phyloP scores from a whole-genome alignment of 495 filamentous ascomycete species.

The Tuber calosporum region DNA sequence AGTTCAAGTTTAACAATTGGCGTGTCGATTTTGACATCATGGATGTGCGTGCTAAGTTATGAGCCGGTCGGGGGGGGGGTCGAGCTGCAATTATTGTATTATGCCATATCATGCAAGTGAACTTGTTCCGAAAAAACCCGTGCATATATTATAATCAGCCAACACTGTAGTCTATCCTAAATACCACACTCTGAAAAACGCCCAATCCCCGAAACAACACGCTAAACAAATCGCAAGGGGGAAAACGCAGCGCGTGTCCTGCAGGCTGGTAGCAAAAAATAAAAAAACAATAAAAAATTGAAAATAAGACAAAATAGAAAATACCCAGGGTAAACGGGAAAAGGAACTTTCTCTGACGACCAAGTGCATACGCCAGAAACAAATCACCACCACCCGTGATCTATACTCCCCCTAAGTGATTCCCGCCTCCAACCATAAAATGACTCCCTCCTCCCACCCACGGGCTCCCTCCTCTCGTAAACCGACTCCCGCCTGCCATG shows the following conservation, averaged over 20 bases:
- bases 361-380: neutral
- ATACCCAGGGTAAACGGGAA: neutral
- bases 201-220: neutral
- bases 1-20: neutral
- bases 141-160: neutral
- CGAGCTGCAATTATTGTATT: no score
- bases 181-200: neutral
- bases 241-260: neutral
- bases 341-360: neutral
- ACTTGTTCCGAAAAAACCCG: neutral
- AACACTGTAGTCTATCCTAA: neutral
- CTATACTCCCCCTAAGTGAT: neutral
- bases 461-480: neutral
- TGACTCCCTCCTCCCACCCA: neutral
- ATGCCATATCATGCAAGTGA: neutral
- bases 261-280: neutral
- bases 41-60: no score
- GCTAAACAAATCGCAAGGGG: neutral
- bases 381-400: neutral
- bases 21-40: neutral
- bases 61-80: no score
- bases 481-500: neutral
- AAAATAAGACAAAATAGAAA: neutral
- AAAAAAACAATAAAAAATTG: neutral
- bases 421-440: neutral